phyloP scores from a whole-genome alignment of 192 early-diverging fungal species.

The Diversispora epigaea region DNA sequence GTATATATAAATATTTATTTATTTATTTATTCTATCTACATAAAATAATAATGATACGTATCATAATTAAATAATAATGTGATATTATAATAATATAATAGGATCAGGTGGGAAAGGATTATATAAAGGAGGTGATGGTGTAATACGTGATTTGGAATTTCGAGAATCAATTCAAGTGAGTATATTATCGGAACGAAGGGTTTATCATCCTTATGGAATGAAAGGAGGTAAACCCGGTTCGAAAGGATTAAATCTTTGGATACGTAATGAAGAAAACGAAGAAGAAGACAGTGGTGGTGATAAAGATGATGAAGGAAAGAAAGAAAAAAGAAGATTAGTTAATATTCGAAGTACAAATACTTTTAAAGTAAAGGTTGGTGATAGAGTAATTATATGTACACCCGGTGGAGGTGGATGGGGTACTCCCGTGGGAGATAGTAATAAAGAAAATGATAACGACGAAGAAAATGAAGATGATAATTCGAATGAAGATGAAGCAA shows the following conservation, averaged over 20 bases:
- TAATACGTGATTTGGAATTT: constrained; percentile 94
- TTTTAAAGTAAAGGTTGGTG: constrained; percentile 70
- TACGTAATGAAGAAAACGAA: constrained; percentile 44
- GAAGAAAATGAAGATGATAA: background rate
- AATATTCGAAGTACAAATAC: constrained; percentile 91
- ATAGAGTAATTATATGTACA: constrained; percentile 80
- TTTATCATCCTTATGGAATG: constrained; percentile 85
- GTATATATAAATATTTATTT: no score
- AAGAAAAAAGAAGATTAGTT: constrained; percentile 35
- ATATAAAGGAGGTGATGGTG: constrained; percentile 83
- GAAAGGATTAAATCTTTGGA: constrained; percentile 77
- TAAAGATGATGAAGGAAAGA: constrained; percentile 14
- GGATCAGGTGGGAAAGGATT: constrained; percentile 79
- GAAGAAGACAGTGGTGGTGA: background rate
- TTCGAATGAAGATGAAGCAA: constrained; percentile 16
- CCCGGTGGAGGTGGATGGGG: constrained; percentile 95
- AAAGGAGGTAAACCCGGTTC: constrained; percentile 73
- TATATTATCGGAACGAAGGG: constrained; percentile 89
- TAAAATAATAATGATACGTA: no score
- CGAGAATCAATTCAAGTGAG: constrained; percentile 82
- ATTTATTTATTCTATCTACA: background rate
- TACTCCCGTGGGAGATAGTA: background rate
- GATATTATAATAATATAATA: background rate
- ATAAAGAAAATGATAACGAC: background rate
- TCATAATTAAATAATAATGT: no score